Conservation (phyloP, 2,329 filamentous ascomycete genomes). For the Aspergillus sp. region DNA sequence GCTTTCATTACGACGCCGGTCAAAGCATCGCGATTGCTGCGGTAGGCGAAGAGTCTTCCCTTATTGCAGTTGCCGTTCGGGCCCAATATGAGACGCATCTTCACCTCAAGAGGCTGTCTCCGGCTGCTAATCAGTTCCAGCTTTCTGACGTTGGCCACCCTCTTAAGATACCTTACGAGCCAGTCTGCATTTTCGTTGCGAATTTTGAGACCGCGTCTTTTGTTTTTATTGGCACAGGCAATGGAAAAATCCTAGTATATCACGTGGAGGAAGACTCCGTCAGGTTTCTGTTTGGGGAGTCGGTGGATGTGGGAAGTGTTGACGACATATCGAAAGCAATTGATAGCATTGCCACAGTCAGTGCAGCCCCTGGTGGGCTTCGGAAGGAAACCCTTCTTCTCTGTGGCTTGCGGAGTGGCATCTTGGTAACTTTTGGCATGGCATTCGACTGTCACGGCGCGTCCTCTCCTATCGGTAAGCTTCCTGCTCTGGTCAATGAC, state of each 20-base stretch:
- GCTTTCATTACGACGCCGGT: constrained; percentile 20
- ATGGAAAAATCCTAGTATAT: constrained; percentile 38
- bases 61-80: constrained; percentile 30
- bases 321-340: constrained; percentile 35
- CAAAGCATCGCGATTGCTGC: constrained; percentile 31
- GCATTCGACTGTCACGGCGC: constrained; percentile 17
- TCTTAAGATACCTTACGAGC: constrained; percentile 32
- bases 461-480: constrained; percentile 29
- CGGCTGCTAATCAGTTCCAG: constrained; percentile 14
- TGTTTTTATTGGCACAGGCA: constrained; percentile 42
- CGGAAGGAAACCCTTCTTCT: constrained; percentile 30
- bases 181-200: constrained; percentile 36
- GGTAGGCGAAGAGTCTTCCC: constrained; percentile 27
- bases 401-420: constrained; percentile 49
- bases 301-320: constrained; percentile 20
- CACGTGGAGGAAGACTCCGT: constrained; percentile 21
- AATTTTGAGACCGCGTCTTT: constrained; percentile 25
- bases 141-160: constrained; percentile 25
- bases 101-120: constrained; percentile 25
- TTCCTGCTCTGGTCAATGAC: not conserved
- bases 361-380: constrained; percentile 4
- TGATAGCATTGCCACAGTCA: constrained; percentile 34
- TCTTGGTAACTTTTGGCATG: constrained; percentile 40
- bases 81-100: constrained; percentile 27
- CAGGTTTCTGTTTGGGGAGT: constrained; percentile 22